These are phyloP conservation scores for Pichia membranifaciens DNA, from an alignment of 805 yeast genomes.

Conservation along the genomic window DNA sequence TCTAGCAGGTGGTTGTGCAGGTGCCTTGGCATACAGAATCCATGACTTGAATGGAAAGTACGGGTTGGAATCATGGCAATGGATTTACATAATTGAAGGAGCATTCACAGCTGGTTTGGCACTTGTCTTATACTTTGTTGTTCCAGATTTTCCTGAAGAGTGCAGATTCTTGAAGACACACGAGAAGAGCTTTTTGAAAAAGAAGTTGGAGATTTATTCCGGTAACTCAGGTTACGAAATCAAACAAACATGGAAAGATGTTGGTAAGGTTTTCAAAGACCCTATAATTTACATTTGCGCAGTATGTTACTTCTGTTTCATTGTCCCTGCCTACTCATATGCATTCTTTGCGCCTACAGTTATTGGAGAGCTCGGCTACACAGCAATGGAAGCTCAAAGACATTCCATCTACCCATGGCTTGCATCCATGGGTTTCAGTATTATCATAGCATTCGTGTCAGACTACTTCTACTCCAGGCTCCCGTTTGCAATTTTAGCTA, in stretches of 20 bases:
- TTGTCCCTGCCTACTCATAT: conserved; percentile 71
- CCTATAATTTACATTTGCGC: conserved; percentile 53
- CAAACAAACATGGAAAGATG: conserved; percentile 41
- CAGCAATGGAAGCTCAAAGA: conserved; percentile 69
- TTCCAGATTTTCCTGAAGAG: conserved; percentile 71
- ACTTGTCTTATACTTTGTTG: conserved; percentile 35
- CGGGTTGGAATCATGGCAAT: conserved; percentile 42
- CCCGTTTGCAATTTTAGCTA: conserved; percentile 33
- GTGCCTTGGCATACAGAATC: conserved; percentile 63
- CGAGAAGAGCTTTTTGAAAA: conserved; percentile 51
- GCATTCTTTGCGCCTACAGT: conserved; percentile 70
- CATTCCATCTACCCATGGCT: conserved; percentile 87
- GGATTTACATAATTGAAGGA: conserved; percentile 40
- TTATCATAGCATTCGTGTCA: conserved; percentile 55
- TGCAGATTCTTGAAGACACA: conserved; percentile 46
- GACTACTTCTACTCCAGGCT: conserved; percentile 48
- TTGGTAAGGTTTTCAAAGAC: conserved; percentile 49
- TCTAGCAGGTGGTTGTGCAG: conserved; percentile 75
- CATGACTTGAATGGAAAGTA: conserved; percentile 45
- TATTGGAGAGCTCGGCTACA: conserved; percentile 54
- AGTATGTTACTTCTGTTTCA: conserved; percentile 55
- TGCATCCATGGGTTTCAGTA: conserved; percentile 61
- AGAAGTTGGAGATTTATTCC: conserved; percentile 51
- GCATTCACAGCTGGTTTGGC: conserved; percentile 32
- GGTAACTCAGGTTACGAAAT: conserved; percentile 46